These are phyloP conservation scores for Yamadazyma insecticola DNA, from an alignment of 805 yeast genomes.

Conservation along the genomic window DNA sequence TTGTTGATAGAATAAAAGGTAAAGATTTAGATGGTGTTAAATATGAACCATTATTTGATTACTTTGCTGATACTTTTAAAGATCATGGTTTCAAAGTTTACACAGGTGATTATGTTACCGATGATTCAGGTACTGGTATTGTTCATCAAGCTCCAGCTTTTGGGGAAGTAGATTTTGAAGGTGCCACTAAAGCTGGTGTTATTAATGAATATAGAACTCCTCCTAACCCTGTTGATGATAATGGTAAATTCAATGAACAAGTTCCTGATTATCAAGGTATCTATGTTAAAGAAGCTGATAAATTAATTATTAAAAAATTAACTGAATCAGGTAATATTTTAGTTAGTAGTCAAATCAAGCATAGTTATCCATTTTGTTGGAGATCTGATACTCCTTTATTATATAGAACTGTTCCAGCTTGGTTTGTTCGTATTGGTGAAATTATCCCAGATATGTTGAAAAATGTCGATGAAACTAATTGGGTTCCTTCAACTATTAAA, in stretches of 20 bases:
- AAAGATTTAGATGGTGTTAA: slow-evolving; percentile 70
- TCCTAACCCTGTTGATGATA: slow-evolving; percentile 94
- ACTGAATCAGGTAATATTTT: slow-evolving; percentile 74
- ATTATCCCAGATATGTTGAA: slow-evolving; percentile 85
- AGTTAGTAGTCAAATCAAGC: slow-evolving; percentile 78
- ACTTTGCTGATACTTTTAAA: slow-evolving; percentile 69
- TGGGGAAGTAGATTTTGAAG: slow-evolving; percentile 97
- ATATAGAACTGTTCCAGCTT: slow-evolving; percentile 95
- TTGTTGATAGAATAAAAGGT: slow-evolving; percentile 80
- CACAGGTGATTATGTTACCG: slow-evolving; percentile 78
- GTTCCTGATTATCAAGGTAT: slow-evolving; percentile 74
- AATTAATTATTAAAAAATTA: slow-evolving; percentile 78
- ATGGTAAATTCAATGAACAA: slow-evolving; percentile 75
- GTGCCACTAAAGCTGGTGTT: slow-evolving; percentile 71
- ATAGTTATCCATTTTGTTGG: slow-evolving; percentile 99
- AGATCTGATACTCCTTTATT: slow-evolving; percentile 97
- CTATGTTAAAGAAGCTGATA: slow-evolving; percentile 95
- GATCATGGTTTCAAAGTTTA: slow-evolving; percentile 81
- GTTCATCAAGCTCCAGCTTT: slow-evolving; percentile 98
- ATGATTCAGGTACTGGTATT: slow-evolving; percentile 97
- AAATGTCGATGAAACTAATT: slow-evolving; percentile 79
- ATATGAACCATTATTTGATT: slow-evolving; percentile 81
- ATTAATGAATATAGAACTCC: slow-evolving; percentile 64
- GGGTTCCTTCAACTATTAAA: slow-evolving; percentile 91
- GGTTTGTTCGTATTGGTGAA: slow-evolving; percentile 92